Conservation (phyloP, 2,329 filamentous ascomycete species). For the Xylariaceae sp. region DNA sequence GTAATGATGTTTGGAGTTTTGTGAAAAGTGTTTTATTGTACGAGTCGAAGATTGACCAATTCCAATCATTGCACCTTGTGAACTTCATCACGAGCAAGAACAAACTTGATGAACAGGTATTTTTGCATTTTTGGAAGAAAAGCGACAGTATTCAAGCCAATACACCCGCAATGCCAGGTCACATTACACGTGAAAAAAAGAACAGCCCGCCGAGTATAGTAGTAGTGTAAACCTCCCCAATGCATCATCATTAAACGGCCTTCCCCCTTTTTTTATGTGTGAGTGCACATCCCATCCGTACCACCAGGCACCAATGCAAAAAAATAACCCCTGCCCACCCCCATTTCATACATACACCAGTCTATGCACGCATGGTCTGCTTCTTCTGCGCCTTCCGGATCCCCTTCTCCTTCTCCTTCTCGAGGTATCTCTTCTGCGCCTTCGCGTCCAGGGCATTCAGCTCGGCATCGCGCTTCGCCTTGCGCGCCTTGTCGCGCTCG, state of each 20-base stretch:
- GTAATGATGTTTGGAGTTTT: no score
- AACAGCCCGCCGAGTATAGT: slow-evolving; percentile 1
- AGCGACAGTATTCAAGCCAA: background rate
- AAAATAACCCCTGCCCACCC: no score
- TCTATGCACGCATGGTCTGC: slow-evolving; percentile 47
- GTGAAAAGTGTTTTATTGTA: no score
- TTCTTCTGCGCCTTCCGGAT: slow-evolving; percentile 51
- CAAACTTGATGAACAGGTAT: background rate
- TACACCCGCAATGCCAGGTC: background rate
- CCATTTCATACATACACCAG: background rate
- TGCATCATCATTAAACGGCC: slow-evolving; percentile 1
- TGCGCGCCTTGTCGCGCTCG: slow-evolving; percentile 71
- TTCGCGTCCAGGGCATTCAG: slow-evolving; percentile 72
- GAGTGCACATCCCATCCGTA: no score
- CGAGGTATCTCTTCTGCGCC: slow-evolving; percentile 79
- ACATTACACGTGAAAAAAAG: slow-evolving; percentile 7
- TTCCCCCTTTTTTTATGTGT: background rate
- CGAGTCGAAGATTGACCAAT: no score
- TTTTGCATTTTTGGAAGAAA: background rate
- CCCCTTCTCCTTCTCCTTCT: slow-evolving; percentile 74
- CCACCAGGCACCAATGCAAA: no score
- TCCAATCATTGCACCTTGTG: no score
- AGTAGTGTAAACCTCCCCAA: slow-evolving; percentile 1
- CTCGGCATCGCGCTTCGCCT: slow-evolving; percentile 83
- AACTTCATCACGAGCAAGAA: no score